Conservation (phyloP, 306 rosid genomes). For the Quercus cerris region DNA sequence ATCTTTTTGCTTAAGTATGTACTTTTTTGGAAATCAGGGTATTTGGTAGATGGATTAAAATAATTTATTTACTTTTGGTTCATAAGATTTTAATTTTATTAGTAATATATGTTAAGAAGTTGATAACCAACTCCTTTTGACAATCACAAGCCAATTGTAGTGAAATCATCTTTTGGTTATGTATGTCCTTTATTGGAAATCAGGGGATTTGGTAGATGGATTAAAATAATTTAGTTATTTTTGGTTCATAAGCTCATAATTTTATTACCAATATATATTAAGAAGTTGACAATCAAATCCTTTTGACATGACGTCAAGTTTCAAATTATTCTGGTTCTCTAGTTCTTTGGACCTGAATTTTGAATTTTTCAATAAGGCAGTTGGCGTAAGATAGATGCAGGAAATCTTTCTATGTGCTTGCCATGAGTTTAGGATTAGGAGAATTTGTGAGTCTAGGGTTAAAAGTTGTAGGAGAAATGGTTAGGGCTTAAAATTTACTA, state of each 20-base stretch:
- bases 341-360: neutral
- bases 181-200: conserved; percentile 11
- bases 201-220: neutral
- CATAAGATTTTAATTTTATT: neutral
- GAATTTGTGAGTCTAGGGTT: too few relatives aligned
- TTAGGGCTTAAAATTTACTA: too few relatives aligned
- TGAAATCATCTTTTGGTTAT: neutral
- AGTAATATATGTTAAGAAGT: neutral
- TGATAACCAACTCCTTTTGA: neutral
- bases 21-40: neutral
- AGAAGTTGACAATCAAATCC: neutral
- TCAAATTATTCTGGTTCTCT: neutral
- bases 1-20: conserved; percentile 11
- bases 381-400: too few relatives aligned
- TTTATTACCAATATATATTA: neutral
- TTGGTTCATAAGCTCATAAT: neutral
- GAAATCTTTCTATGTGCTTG: too few relatives aligned
- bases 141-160: too few relatives aligned
- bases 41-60: neutral
- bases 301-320: neutral
- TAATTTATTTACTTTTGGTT: conserved; percentile 1
- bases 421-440: too few relatives aligned
- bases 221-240: conserved; percentile 1
- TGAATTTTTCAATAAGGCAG: neutral
- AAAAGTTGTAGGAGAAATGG: too few relatives aligned